Base-by-base conservation (phyloP, 2,329 filamentous ascomycete species). In the Colletotrichum gloeosporioides region DNA sequence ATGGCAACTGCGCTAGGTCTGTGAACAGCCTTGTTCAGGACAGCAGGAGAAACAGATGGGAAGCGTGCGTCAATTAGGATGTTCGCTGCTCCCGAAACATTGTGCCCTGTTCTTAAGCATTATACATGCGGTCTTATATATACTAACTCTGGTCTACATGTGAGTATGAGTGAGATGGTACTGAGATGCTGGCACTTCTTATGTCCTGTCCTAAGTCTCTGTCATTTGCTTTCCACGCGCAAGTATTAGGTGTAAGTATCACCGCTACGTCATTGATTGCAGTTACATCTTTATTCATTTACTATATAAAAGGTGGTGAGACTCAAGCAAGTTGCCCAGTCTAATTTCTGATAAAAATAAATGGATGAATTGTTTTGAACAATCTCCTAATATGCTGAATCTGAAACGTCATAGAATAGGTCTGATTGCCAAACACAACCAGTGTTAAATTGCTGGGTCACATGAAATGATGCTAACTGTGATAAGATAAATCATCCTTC, bases 21-120 rank as follows among this genome's bases (percentile, higher is more conserved):
- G 9, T 1, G 18, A 7, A 4, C 0, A 0, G 5, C 18, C 18
- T n/a, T n/a, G 9, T 49, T 49, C 0, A 0, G 5, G 18, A 49
- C 5, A 12, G 39, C 39, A 49, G 12, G 5, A n/a, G 39, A 49
- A 49, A n/a, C 18, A 49, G 39, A n/a, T 49, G 3, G 39, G 39
- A n/a, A n/a, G 18, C 12, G 9, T 3, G 18, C 9, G 5, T 49
- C 18, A 5, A 49, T n/a, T 44, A 0, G 9, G 9, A 2, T n/a
- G 9, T 12, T 44, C 9, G 5, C 39, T n/a, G 18, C 39, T 44
- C 18, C 18, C 0, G 18, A n/a, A 9, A n/a, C 8, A 44, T n/a
- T 44, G 3, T n/a, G 9, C 9, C 9, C 39, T 44, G 9, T 44
- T 44, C 36, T 44, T 10, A 18, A 10, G 36, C 36, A 44, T 9